Percentiles rank a stretch among this genome's conserved stretches.
phyloP scores from a whole-genome alignment of 192 early-diverging fungal species.

The Dissophora ornata region DNA sequence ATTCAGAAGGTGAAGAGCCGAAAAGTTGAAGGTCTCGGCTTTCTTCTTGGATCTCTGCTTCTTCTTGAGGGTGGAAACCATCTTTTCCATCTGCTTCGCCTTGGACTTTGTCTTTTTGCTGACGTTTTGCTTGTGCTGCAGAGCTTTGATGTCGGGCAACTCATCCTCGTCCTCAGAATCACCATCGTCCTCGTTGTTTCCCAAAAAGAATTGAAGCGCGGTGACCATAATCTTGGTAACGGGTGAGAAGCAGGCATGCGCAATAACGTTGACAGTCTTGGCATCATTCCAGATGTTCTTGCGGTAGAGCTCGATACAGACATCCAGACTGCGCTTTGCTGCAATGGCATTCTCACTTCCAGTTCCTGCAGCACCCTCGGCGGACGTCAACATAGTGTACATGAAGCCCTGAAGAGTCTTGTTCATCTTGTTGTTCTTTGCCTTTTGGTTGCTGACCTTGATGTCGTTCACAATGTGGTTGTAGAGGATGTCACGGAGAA shows the following conservation, averaged over 20 bases:
- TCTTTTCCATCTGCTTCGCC: conserved; percentile 81
- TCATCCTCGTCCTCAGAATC: conserved; percentile 76
- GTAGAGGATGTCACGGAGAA: conserved; percentile 89
- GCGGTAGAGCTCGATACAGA: conserved; percentile 97
- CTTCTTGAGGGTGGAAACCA: conserved; percentile 75
- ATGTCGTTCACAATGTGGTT: conserved; percentile 96
- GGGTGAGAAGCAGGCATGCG: conserved; percentile 94
- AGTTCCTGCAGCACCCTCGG: conserved; percentile 66
- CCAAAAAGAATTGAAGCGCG: conserved; percentile 95
- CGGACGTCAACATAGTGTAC: conserved; percentile 92
- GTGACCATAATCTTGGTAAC: conserved; percentile 92
- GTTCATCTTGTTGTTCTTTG: conserved; percentile 98
- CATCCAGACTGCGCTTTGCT: conserved; percentile 95
- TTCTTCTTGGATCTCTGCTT: conserved; percentile 73
- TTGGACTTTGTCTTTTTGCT: conserved; percentile 91
- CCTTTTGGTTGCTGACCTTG: conserved; percentile 90
- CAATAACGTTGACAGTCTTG: conserved; percentile 99
- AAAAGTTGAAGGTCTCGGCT: conserved; percentile 89
- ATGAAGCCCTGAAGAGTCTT: conserved; percentile 97
- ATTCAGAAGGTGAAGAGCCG: conserved; percentile 93
- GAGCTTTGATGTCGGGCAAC: conserved; percentile 72
- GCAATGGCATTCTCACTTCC: conserved; percentile 84
- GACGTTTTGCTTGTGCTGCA: conserved; percentile 83
- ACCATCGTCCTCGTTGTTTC: conserved; percentile 77
- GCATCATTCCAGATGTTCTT: conserved; percentile 98